These are phyloP conservation scores for Ettlia oleoabundans DNA, from an alignment of 139 green algal species.

Conservation along the genomic window DNA sequence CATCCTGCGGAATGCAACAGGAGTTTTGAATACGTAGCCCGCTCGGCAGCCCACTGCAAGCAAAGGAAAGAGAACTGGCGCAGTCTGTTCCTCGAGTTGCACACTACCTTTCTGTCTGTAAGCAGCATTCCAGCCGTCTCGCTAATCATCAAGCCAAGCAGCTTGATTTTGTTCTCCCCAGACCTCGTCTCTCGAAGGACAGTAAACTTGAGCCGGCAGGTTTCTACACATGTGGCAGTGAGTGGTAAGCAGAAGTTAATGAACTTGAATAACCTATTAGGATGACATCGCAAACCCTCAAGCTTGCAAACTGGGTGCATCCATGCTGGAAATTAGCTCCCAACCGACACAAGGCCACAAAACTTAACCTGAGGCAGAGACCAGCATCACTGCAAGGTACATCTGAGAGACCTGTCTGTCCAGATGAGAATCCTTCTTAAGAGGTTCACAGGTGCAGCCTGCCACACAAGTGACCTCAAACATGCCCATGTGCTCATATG, in stretches of 20 bases:
- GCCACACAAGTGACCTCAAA: background rate
- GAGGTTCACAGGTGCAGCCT: background rate
- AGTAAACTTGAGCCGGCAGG: background rate
- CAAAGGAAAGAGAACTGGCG: background rate
- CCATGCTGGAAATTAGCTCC: background rate
- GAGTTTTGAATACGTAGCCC: too few relatives aligned
- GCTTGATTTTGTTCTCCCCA: conserved; percentile 13
- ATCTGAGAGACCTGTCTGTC: background rate
- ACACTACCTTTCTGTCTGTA: background rate
- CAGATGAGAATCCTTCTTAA: background rate
- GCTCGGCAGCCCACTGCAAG: too few relatives aligned
- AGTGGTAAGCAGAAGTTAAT: background rate
- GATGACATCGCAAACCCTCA: background rate
- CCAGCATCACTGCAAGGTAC: background rate
- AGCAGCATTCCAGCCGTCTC: background rate
- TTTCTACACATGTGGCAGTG: background rate
- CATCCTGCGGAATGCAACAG: too few relatives aligned
- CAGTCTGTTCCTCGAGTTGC: too few relatives aligned
- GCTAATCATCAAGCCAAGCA: background rate
- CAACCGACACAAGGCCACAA: background rate
- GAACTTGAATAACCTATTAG: background rate
- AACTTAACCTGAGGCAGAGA: background rate
- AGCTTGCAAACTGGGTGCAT: too few relatives aligned
- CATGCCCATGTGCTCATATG: background rate
- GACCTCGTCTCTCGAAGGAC: background rate